Evolutionary conservation across 768 basidiomycete species (phyloP).

Genomic region (Suillus occidentalis): DNA sequence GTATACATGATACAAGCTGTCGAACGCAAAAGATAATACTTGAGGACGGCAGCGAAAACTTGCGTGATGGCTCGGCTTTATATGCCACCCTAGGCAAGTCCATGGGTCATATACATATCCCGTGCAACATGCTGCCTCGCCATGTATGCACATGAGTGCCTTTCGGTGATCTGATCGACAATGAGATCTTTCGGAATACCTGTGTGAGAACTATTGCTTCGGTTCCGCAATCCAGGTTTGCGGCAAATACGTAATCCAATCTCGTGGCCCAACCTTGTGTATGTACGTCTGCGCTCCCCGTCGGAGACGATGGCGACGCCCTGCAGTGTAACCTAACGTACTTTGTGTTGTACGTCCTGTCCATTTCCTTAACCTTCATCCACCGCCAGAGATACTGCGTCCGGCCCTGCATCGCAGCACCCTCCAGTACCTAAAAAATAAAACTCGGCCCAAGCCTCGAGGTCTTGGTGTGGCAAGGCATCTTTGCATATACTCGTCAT

Average conservation of each 20-base stretch:
- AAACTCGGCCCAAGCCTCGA: constrained; percentile 29
- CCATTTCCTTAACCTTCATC: constrained; percentile 15
- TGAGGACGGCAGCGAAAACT: constrained; percentile 23
- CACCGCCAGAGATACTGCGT: constrained; percentile 16
- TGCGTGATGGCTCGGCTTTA: not conserved
- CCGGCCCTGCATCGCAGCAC: constrained; percentile 35
- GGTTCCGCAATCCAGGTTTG: constrained; percentile 25
- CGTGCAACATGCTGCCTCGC: constrained; percentile 2
- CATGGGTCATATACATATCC: not conserved
- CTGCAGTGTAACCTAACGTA: constrained; percentile 5
- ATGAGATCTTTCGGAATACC: constrained; percentile 9
- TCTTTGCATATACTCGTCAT: constrained; percentile 34
- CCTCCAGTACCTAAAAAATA: constrained; percentile 29
- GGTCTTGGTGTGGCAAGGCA: constrained; percentile 30
- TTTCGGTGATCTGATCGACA: constrained; percentile 12
- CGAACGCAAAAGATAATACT: constrained; percentile 26
- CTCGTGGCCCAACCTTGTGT: constrained; percentile 10
- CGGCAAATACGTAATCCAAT: constrained; percentile 10
- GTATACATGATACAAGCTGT: constrained; percentile 38
- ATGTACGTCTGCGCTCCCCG: not conserved
- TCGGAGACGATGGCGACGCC: constrained; percentile 2
- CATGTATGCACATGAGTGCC: constrained; percentile 4
- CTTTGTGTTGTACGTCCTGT: constrained; percentile 13
- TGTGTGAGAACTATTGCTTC: constrained; percentile 13
- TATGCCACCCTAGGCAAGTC: constrained; percentile 3